Evolutionary conservation across 1,139 yeast species (phyloP), one percentile per base, ranked within the genome.

Genomic region (Protomyces inundatus): DNA sequence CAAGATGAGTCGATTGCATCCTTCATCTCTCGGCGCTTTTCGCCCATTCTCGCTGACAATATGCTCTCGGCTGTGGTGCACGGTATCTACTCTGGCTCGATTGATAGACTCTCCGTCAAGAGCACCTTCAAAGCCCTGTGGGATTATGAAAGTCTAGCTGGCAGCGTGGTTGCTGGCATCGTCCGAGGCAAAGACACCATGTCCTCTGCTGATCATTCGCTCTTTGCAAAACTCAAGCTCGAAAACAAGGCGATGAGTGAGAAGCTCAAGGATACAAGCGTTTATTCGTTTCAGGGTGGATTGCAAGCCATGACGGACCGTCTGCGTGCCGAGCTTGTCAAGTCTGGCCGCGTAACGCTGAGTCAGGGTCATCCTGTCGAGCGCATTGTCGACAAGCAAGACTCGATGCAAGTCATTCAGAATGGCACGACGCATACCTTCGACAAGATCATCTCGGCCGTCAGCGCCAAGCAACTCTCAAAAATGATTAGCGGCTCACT

Each of bases 31-130:
- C 77, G 98, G 68, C 76, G 97, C 66, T 86, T 90, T 71, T 90
- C 91, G 2, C 78, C 80, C 4, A 72, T 74, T 1, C 68, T 90
- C 5, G 81, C 89, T 1, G 82, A 83, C 59, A 84, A 88, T 64
- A 76, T 93, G 12, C 75, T 87, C 16, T 88, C 96, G 73, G 98
- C 97, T 0, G 77, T 91, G 3, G 78, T 87, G 71, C 90, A 90
- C 71, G 98, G 98, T 0, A 85, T 93, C 1, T 93, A 90, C 73
- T 97, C 96, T 4, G 97, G 96, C 1, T 96, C 91, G 73, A 80
- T 84, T 2, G 72, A 80, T 9, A 78, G 82, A 66, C 76, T 93
- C 54, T 88, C 96, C 75, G 84, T 69, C 23, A 57, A 64, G 36
- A 63, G 67, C 40, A 58, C 66, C 9, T 59, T 69, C 9, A 66